Evolutionary conservation across 2,329 filamentous ascomycete species (phyloP), one percentile per base, ranked within the genome.

Genomic region (Cladosporium oxysporum): DNA sequence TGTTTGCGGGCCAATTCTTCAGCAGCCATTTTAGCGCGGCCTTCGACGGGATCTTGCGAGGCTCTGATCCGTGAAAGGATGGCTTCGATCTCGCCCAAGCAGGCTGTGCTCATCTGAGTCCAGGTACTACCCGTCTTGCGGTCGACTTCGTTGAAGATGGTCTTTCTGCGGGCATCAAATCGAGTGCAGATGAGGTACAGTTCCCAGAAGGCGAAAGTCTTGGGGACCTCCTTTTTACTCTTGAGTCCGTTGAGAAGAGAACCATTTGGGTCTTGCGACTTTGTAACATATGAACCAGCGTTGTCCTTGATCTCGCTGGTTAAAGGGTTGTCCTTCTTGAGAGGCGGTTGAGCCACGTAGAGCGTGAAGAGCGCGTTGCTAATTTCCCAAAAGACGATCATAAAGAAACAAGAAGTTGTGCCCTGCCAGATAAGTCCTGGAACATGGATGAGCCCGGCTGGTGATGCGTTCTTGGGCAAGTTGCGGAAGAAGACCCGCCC

Each of bases 141-240:
- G 71, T 96, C 92, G 68, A 97, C 91, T 71, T 98, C 94, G 66
- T 89, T 87, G 78, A 91, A 97, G 64, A 98, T 92, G 23, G 88
- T 87, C 76, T 90, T 91, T 62, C 94, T 87, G 37, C 93, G 88
- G n/a, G 87, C 84, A 18, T 89, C 84, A 69, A 91, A 93, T 63
- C 87, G 85, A 65, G 90, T 86, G 44, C 91, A 89, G 71, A 97
- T 96, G 65, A 91, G 84, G 33, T 88, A 87, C 31, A 97, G 82
- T 75, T 98, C 94, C 93, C 93, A 97, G 78, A 96, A 90, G 18
- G 94, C 93, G 76, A 96, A 96, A 0, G 88, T 85, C 85, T 91
- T 89, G 67, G 91, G 88, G 11, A 91, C 83, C 10, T 91, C 83
- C 77, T 94, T 95, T 79, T 93, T 95, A 69, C 90, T 90, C 76